Percentiles rank a stretch among this genome's conserved stretches.
These are phyloP conservation scores for Glebionis coronaria DNA, from an alignment of 129 eudicot species.

Conservation along the genomic window DNA sequence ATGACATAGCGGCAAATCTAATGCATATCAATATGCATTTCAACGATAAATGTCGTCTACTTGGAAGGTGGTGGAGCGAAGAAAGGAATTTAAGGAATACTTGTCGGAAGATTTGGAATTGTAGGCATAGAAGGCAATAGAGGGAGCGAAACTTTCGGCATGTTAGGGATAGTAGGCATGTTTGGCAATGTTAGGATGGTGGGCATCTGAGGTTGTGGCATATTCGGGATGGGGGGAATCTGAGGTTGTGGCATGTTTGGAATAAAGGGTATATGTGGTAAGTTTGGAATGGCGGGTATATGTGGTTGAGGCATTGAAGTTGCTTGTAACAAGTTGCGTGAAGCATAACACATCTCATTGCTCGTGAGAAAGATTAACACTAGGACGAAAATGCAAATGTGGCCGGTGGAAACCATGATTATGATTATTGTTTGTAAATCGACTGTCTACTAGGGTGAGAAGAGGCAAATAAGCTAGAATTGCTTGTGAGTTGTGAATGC, in stretches of 20 bases:
- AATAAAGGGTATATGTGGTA: constrained; percentile 19
- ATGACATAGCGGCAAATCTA: no score
- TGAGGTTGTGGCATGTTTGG: constrained; percentile 12
- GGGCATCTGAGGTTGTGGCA: constrained; percentile 26
- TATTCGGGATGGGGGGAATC: neutral
- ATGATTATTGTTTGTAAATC: no score
- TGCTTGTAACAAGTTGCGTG: constrained; percentile 29
- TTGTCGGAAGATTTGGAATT: constrained; percentile 26
- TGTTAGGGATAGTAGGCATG: constrained; percentile 13
- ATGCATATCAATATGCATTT: no score
- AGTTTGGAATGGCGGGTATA: constrained; percentile 15
- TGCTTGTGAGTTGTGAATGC: no score
- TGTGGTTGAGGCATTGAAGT: constrained; percentile 32
- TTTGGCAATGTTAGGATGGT: constrained; percentile 1
- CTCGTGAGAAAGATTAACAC: constrained; percentile 1
- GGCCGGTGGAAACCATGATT: constrained; percentile 21
- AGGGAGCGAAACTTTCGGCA: constrained; percentile 26
- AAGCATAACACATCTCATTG: constrained; percentile 24
- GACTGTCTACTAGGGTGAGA: no score
- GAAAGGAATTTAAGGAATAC: constrained; percentile 22
- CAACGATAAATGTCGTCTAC: constrained; percentile 1
- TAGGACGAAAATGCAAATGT: constrained; percentile 8
- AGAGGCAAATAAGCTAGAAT: no score
- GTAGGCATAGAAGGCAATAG: constrained; percentile 25
- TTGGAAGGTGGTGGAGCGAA: constrained; percentile 27